These are phyloP conservation scores for Friedmanniomyces endolithicus DNA, from an alignment of 495 filamentous ascomycete genomes.

Conservation along the genomic window DNA sequence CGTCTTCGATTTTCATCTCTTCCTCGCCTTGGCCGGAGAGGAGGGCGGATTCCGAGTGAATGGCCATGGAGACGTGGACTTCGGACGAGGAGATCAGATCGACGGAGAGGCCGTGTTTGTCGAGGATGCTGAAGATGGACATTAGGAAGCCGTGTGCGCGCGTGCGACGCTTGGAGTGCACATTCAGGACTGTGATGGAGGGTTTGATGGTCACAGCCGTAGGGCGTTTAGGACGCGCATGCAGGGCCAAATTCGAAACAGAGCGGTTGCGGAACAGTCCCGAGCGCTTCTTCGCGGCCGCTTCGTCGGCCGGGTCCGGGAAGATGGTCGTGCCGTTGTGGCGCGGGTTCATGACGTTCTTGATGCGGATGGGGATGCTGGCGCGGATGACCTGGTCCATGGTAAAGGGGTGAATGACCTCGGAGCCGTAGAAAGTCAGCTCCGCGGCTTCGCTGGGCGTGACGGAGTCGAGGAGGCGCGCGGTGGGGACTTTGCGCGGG, in stretches of 20 bases:
- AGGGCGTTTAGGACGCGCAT: slow-evolving; percentile 37
- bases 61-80: slow-evolving; percentile 89
- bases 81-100: slow-evolving; percentile 90
- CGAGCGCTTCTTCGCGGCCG: slow-evolving; percentile 36
- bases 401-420: slow-evolving; percentile 91
- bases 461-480: slow-evolving; percentile 37
- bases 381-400: slow-evolving; percentile 97
- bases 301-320: slow-evolving; percentile 33
- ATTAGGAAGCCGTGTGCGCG: slow-evolving; percentile 86
- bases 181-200: slow-evolving; percentile 82
- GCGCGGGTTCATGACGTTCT: slow-evolving; percentile 92
- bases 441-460: slow-evolving; percentile 43
- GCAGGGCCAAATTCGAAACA: slow-evolving; percentile 13
- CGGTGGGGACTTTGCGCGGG: slow-evolving; percentile 41
- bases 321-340: slow-evolving; percentile 81
- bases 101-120: slow-evolving; percentile 66
- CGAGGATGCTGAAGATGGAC: slow-evolving; percentile 75
- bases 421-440: slow-evolving; percentile 43
- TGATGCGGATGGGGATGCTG: slow-evolving; percentile 86
- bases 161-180: slow-evolving; percentile 83
- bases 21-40: slow-evolving; percentile 45
- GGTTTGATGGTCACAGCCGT: slow-evolving; percentile 95
- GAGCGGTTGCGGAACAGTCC: slow-evolving; percentile 29
- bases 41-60: slow-evolving; percentile 48
- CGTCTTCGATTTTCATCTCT: slow-evolving; percentile 40